phyloP scores from a whole-genome alignment of 192 early-diverging fungal species.

The Endogone sp. region DNA sequence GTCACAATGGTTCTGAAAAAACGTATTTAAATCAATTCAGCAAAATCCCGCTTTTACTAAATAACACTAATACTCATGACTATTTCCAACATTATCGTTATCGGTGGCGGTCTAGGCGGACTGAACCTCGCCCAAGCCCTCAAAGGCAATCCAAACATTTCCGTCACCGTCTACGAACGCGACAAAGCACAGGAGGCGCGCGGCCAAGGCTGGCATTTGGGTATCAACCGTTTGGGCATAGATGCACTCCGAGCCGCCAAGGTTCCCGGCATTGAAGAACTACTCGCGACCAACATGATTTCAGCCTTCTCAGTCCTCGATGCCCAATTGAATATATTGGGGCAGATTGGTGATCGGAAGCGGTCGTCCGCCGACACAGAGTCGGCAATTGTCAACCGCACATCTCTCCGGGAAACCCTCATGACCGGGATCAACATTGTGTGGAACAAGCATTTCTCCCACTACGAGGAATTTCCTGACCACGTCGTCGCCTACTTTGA shows the following conservation, averaged over 20 bases:
- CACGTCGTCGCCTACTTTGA: constrained; percentile 11
- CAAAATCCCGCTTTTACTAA: no score
- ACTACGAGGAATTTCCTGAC: constrained; percentile 15
- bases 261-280: constrained; percentile 3
- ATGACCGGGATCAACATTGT: constrained; percentile 3
- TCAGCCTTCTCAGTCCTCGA: constrained; percentile 3
- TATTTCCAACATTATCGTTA: constrained; percentile 7
- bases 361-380: background rate
- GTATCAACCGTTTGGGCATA: constrained; percentile 10
- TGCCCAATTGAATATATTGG: background rate
- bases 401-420: constrained; percentile 1
- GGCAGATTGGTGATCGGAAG: background rate
- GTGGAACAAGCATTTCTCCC: constrained; percentile 10
- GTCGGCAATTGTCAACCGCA: constrained; percentile 8
- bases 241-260: constrained; percentile 8
- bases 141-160: background rate
- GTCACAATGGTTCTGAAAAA: no score
- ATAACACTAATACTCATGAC: no score
- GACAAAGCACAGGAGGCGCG: background rate
- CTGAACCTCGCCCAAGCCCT: constrained; percentile 16
- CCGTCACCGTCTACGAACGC: constrained; percentile 11
- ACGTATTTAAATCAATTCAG: no score
- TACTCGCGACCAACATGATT: background rate
- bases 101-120: constrained; percentile 17
- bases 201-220: constrained; percentile 15